phyloP scores from a whole-genome alignment of 2,329 filamentous ascomycete species.

The Aspergillus glaucus region DNA sequence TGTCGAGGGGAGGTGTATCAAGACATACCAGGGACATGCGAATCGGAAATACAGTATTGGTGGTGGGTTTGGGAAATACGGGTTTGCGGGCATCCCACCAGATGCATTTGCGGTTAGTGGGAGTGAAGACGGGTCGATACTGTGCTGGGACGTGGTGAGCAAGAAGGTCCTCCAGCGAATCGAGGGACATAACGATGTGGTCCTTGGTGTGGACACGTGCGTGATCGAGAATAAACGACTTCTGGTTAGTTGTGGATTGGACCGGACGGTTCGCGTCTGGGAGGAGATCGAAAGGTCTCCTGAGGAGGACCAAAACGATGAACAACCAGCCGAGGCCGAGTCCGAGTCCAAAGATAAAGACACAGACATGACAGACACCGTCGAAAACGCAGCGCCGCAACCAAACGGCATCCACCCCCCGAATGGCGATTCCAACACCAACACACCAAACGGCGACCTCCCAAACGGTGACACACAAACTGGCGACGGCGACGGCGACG shows the following conservation, averaged over 20 bases:
- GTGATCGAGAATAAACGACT: constrained; percentile 41
- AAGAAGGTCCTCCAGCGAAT: constrained; percentile 73
- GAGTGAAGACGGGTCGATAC: constrained; percentile 77
- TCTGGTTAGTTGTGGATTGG: constrained; percentile 58
- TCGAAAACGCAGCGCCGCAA: not conserved
- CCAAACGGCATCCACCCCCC: not conserved
- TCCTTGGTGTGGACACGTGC: constrained; percentile 56
- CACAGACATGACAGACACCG: not conserved
- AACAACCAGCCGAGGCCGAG: not conserved
- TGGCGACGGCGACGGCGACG: not conserved
- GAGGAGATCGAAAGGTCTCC: constrained; percentile 32
- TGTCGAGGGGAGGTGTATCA: constrained; percentile 80
- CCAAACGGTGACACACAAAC: not conserved
- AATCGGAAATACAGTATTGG: constrained; percentile 82
- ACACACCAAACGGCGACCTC: not conserved
- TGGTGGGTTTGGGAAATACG: constrained; percentile 71
- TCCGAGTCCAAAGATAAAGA: not conserved
- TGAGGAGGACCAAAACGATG: not conserved
- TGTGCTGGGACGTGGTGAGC: constrained; percentile 84
- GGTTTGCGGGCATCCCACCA: constrained; percentile 25
- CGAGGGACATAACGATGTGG: constrained; percentile 51
- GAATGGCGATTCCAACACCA: not conserved
- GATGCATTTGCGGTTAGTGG: constrained; percentile 69
- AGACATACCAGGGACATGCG: constrained; percentile 90
- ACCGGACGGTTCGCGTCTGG: constrained; percentile 59